A percentile compares a stretch with the other conserved stretches of the same genome.
These are phyloP conservation scores for Sugiyamaella marilandica DNA, from an alignment of 805 yeast genomes.

Conservation along the genomic window DNA sequence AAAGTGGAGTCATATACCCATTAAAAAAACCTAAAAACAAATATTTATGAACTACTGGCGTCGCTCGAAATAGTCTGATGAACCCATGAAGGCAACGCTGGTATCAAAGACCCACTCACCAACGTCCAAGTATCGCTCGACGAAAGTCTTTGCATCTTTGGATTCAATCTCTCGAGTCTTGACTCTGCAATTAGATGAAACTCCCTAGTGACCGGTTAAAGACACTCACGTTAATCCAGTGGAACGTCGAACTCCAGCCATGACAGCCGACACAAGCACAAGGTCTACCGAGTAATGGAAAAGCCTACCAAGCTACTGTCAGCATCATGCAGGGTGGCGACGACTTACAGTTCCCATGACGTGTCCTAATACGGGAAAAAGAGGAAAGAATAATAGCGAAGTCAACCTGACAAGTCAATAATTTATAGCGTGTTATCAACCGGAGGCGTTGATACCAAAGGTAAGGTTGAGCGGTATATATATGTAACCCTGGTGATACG, in stretches of 20 bases:
- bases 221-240: constrained; percentile 58
- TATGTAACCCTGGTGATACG: no score
- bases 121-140: constrained; percentile 62
- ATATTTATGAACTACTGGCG: constrained; percentile 11
- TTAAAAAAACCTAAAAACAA: no score
- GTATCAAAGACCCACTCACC: constrained; percentile 86
- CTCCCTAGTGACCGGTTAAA: background rate
- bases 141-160: constrained; percentile 37
- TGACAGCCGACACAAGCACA: constrained; percentile 68
- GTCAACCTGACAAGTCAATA: background rate
- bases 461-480: no score
- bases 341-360: constrained; percentile 19
- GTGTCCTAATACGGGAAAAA: background rate
- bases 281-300: constrained; percentile 74
- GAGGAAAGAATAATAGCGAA: background rate
- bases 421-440: background rate
- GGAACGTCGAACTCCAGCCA: constrained; percentile 81
- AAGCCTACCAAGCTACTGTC: constrained; percentile 45
- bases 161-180: constrained; percentile 49
- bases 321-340: background rate
- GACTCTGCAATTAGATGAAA: constrained; percentile 26
- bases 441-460: background rate
- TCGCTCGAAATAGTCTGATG: constrained; percentile 65
- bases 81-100: constrained; percentile 61
- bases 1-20: no score